A percentile compares a stretch with the other conserved stretches of the same genome.
phyloP scores from a whole-genome alignment of 345 rosid genomes.

The Acer negundo region DNA sequence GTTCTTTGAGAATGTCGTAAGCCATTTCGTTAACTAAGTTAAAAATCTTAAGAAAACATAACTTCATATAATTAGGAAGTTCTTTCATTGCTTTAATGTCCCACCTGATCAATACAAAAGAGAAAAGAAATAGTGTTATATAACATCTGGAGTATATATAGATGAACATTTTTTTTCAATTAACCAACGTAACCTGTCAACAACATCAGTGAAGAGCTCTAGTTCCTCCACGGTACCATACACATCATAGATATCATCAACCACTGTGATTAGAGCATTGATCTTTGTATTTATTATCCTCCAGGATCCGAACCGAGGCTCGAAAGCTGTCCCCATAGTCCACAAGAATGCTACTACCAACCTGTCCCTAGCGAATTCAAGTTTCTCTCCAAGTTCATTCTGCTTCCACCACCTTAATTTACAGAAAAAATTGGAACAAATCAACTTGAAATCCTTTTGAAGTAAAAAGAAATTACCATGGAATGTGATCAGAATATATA shows the following conservation, averaged over 20 bases:
- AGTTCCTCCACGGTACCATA: constrained; percentile 20
- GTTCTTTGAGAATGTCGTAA: constrained; percentile 16
- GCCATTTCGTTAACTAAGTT: constrained; percentile 29
- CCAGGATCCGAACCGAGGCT: neutral
- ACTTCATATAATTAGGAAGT: constrained; percentile 34
- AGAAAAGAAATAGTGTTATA: too few relatives aligned
- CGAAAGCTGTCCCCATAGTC: neutral
- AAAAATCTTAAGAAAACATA: constrained; percentile 30
- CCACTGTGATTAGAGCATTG: neutral
- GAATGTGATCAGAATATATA: too few relatives aligned
- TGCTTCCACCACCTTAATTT: constrained; percentile 7
- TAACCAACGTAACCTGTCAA: constrained; percentile 9
- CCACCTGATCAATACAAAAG: constrained; percentile 25
- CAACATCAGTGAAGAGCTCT: neutral
- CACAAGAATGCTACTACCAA: neutral
- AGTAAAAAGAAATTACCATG: neutral
- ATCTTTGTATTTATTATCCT: neutral
- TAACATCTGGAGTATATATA: too few relatives aligned
- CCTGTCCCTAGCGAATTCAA: neutral
- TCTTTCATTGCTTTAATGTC: constrained; percentile 19
- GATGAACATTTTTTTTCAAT: neutral
- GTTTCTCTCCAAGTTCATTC: neutral
- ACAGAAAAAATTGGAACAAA: too few relatives aligned
- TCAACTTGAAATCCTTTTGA: neutral
- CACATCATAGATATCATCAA: constrained; percentile 14